Evolutionary conservation across 2,329 filamentous ascomycete species (phyloP).

Genomic region (Aspergillus spinulosporus): DNA sequence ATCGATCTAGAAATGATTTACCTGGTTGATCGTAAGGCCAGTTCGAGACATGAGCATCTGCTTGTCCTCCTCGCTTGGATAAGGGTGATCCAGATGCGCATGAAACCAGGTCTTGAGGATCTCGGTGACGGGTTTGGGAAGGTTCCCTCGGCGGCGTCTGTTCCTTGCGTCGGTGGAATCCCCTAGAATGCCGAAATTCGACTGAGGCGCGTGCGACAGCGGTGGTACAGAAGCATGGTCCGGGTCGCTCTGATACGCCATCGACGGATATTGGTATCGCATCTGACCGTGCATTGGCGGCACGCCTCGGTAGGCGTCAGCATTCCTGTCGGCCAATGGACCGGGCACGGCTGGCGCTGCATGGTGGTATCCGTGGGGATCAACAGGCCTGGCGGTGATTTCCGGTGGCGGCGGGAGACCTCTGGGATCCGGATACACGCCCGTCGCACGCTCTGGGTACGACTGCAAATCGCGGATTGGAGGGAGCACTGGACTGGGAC

Average conservation of each 20-base stretch:
- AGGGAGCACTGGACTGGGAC: conserved; percentile 40
- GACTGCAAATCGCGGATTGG: conserved; percentile 40
- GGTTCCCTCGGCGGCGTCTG: conserved; percentile 71
- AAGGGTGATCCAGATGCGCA: conserved; percentile 75
- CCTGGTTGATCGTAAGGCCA: conserved; percentile 70
- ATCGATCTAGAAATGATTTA: conserved; percentile 25
- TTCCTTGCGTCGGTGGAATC: conserved; percentile 41
- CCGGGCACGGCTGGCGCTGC: conserved; percentile 20
- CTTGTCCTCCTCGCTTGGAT: conserved; percentile 86
- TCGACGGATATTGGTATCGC: conserved; percentile 30
- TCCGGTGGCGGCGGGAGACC: conserved; percentile 31
- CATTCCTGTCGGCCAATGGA: conserved; percentile 27
- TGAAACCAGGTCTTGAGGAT: conserved; percentile 78
- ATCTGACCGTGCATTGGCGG: conserved; percentile 30
- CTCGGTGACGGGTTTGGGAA: conserved; percentile 85
- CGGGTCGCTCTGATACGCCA: conserved; percentile 33
- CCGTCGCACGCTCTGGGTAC: conserved; percentile 31
- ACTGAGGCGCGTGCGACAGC: conserved; percentile 33
- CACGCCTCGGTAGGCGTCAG: conserved; percentile 25
- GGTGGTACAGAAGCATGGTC: conserved; percentile 34
- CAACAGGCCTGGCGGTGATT: conserved; percentile 23
- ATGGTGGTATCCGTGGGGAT: conserved; percentile 11
- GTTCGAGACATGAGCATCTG: conserved; percentile 75
- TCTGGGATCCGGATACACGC: conserved; percentile 30
- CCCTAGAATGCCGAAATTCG: conserved; percentile 42